Base-by-base conservation (phyloP, 2,329 filamentous ascomycete genomes). In the Xylaria multiplex region DNA sequence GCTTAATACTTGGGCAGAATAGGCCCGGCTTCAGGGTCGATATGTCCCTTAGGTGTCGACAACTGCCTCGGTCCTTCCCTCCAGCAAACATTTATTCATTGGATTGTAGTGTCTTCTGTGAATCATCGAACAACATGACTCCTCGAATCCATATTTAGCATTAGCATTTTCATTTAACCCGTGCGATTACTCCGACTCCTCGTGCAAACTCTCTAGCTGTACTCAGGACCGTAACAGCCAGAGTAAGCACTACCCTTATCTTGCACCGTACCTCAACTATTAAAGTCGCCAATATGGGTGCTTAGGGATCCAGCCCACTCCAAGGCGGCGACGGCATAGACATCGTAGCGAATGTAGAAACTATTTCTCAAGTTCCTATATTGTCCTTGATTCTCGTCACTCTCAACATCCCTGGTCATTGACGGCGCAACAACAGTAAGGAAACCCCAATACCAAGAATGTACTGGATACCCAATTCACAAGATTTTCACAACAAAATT, bases 381-480 rank as follows among this genome's bases (percentile, higher is more conserved):
- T 22, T 35, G 61, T 42, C 32, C 40, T 8, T 40, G 56, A 2
- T 62, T 73, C 32, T 27, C 59, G 27, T 62, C 53, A 45, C 19
- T 56, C 6, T 53, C 70, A 22, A 11, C 62, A 37, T 14, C 32
- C 9, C 6, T 48, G 13, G n/a, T 35, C 13, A 46, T 59, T 5
- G 53, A 66, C 14, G 54, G n/a, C 9, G 43, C 27, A 5, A 27
- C 14, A 7, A 60, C n/a, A n/a, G n/a, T n/a, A n/a, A n/a, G 16
- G 58, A 27, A 71, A 67, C 45, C 45, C 72, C n/a, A 70, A 70
- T 27, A 65, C 66, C n/a, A 48, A 61, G 42, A 59, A 66, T 30
- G 7, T 70, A 16, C 59, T 73, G 24, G 22, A 62, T n/a, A 40
- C 60, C 35, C 65, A 65, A 19, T 61, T 74, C 24, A 66, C 70